Evolutionary conservation across 2,329 filamentous ascomycete genomes (phyloP), one percentile per base, ranked within the genome.

Genomic region (Truncatella angustata): DNA sequence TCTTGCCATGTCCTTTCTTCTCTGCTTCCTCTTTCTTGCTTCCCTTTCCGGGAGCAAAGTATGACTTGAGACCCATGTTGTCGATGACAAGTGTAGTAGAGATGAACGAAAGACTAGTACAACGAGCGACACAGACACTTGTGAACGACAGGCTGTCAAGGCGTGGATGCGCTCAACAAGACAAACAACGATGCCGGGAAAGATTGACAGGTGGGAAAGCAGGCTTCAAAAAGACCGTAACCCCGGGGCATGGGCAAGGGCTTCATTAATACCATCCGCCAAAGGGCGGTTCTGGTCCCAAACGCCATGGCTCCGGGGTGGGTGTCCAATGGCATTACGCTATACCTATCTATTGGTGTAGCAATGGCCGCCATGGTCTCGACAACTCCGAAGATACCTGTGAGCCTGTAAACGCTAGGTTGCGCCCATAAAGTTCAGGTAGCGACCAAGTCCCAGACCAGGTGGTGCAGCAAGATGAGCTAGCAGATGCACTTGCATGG

Each of bases 11-110:
- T 7, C 44, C 48, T 9, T 53, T 47, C 43, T 61, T 57, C n/a
- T n/a, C n/a, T 32, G 54, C 59, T 23, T 49, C 50, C 23, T 43
- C 36, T 53, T 63, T 58, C 11, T 12, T 35, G 23, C 21, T 24
- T 14, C 40, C 56, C 45, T 61, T 59, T 26, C 62, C 60, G 16
- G 66, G 67, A 40, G 63, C 57, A 47, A 70, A 65, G 54, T 69
- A 70, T 9, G 65, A 64, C 57, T 65, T 69, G 58, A 70, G 51
- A 54, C 63, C 54, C 68, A 70, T 70, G 51, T 44, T 44, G 40
- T 24, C 10, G 21, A 49, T 49, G 45, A 52, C 53, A 54, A 49
- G 39, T 47, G 46, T 23, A 34, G 51, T 34, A 35, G 36, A 50
- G 45, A 16, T 34, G 47, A 55, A 55, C 32, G 52, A 56, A 40